A percentile compares a stretch with the other conserved stretches of the same genome.
These are phyloP conservation scores for Arabis hirsuta DNA, from an alignment of 345 rosid genomes.

Conservation along the genomic window DNA sequence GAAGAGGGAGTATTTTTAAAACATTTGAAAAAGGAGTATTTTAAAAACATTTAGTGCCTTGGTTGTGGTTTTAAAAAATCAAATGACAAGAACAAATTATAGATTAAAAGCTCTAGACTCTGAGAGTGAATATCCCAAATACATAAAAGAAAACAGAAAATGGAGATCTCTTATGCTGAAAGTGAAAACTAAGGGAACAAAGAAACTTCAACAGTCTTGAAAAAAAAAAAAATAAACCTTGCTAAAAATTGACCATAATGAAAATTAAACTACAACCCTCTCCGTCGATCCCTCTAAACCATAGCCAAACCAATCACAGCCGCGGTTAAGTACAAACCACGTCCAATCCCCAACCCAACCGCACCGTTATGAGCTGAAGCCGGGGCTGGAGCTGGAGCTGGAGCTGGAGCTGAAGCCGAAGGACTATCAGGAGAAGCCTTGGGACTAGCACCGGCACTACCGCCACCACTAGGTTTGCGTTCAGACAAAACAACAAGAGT, in stretches of 20 bases:
- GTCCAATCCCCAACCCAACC: constrained; percentile 7
- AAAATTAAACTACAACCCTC: background rate
- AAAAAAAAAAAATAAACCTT: constrained; percentile 12
- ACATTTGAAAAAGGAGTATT: no score
- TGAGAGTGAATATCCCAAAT: constrained; percentile 20
- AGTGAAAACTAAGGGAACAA: background rate
- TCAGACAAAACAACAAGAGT: constrained; percentile 52
- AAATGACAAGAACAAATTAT: background rate
- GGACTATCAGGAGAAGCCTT: constrained; percentile 13
- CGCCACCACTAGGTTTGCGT: constrained; percentile 31
- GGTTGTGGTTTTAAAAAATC: background rate
- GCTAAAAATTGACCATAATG: constrained; percentile 10
- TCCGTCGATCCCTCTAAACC: constrained; percentile 22
- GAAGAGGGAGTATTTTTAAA: no score
- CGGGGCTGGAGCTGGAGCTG: constrained; percentile 21
- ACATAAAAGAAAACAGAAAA: constrained; percentile 21
- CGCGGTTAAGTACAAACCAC: constrained; percentile 8
- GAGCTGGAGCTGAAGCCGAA: constrained; percentile 15
- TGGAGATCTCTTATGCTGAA: constrained; percentile 4
- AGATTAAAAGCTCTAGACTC: constrained; percentile 7
- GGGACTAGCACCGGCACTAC: background rate
- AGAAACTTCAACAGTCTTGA: constrained; percentile 13
- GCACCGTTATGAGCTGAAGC: constrained; percentile 28
- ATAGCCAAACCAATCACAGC: constrained; percentile 30
- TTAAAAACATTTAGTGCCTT: background rate